A percentile compares a stretch with the other conserved stretches of the same genome.
Evolutionary conservation across 345 rosid genomes (phyloP).

Genomic region (Gossypioides kirkii): DNA sequence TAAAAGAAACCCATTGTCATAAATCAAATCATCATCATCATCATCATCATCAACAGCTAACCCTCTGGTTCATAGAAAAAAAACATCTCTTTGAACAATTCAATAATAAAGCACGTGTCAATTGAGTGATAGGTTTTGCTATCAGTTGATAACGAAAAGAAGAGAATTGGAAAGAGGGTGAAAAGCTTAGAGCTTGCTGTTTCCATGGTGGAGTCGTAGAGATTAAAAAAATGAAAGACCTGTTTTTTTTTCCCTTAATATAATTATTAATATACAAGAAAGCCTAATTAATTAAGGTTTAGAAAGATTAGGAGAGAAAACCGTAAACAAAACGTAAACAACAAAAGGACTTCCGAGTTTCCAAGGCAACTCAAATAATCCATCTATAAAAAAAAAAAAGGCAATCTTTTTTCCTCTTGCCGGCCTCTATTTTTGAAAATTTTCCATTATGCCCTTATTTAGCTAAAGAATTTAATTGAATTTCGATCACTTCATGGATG

Average conservation of each 20-base stretch:
- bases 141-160: not conserved
- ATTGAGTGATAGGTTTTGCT: not conserved
- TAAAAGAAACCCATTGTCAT: no score
- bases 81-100: not conserved
- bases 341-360: not conserved
- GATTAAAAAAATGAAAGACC: not conserved
- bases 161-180: constrained; percentile 18
- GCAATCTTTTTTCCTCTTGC: no score
- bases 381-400: no score
- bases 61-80: not conserved
- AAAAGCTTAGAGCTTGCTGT: constrained; percentile 13
- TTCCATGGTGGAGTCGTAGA: no score
- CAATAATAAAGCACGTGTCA: not conserved
- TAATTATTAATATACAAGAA: no score
- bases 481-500: constrained; percentile 26
- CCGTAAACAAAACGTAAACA: not conserved
- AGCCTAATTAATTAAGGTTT: no score
- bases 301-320: no score
- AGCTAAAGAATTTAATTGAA: not conserved
- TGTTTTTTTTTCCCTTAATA: no score
- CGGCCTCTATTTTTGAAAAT: no score
- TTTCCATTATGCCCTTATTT: not conserved
- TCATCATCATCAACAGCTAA: no score
- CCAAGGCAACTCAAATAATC: not conserved
- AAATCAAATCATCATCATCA: no score